Base-by-base conservation (phyloP, 352 stramenopile genomes). In the Phytophthora parvispora region DNA sequence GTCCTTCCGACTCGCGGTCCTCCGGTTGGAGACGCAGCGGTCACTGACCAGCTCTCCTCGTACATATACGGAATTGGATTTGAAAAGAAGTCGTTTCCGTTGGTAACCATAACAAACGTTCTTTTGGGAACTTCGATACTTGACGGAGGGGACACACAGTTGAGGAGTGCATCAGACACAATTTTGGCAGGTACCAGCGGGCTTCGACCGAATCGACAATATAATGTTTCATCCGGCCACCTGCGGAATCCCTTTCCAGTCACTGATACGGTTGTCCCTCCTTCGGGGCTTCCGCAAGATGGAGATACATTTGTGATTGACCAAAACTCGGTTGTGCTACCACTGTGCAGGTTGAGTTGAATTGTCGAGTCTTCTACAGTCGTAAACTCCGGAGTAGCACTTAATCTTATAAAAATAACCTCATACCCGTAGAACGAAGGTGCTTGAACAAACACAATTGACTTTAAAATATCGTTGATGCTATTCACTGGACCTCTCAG, bases 341-440 rank as follows among this genome's bases (percentile, higher is more conserved):
- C 81, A 13, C 55, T 71, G 16, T 76, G 52, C 34, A 92, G 60
- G 1, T 59, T 65, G 2, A 94, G 18, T 20, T 88, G 74, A 25
- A 94, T 54, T 3, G 73, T 57, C 0, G 70, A 76, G 9, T 92
- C 71, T 71, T 92, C 83, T 7, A 68, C 60, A 7, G 69, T 56
- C 15, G 53, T 67, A 34, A 89, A 91, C 29, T 91, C 75, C 4
- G 69, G 24, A 2, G 31, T n/a, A 57, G 84, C 57, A 51, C 86
- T 94, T 53, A 91, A 60, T 13, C 64, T 61, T 24, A 90, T 47
- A 50, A 89, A 89, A 9, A 95, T 48, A 15, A 90, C 51, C 27
- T 95, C 87, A 50, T 83, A 76, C 8, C 87, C 87, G 22, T 83
- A 82, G 64, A 91, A 92, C 1, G 80, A 75, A 20, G 64, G 77